phyloP scores from a whole-genome alignment of 441 rosid species.

The Bocquillonia castaneifolia region DNA sequence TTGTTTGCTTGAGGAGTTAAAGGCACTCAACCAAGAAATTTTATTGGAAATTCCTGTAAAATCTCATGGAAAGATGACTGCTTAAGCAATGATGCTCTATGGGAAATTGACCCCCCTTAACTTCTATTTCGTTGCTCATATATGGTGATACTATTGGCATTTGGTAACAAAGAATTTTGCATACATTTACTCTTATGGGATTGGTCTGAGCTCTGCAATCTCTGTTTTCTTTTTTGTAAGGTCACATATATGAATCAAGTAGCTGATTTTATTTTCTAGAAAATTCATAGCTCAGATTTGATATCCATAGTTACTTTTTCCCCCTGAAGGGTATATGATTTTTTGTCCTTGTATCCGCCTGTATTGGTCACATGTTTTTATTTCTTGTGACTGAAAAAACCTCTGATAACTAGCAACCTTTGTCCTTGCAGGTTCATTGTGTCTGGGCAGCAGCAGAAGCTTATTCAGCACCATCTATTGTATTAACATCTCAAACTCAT shows the following conservation, averaged over 20 bases:
- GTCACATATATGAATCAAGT: not conserved
- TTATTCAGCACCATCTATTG: constrained; percentile 98
- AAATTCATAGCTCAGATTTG: not conserved
- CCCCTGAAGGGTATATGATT: not conserved
- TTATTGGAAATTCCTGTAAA: not conserved
- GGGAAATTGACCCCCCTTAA: not conserved
- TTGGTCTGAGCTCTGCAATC: not conserved
- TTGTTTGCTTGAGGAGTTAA: not conserved
- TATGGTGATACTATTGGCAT: not conserved
- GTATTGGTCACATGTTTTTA: not conserved
- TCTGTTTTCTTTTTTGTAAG: no score
- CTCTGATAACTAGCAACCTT: constrained; percentile 20
- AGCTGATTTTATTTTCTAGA: not conserved
- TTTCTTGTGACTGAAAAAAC: not conserved
- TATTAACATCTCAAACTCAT: constrained; percentile 64
- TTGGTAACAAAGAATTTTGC: not conserved
- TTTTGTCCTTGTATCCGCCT: not conserved
- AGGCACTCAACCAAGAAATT: not conserved
- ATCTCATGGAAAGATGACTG: not conserved
- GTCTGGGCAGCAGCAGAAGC: constrained; percentile 99
- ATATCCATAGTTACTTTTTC: not conserved
- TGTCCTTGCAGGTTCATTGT: constrained; percentile 72
- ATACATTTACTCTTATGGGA: not conserved
- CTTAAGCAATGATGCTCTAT: not conserved
- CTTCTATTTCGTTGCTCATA: not conserved